These are phyloP conservation scores for Citrus sinensis DNA, from an alignment of 345 rosid genomes.

Conservation along the genomic window DVS_A1.0 CM039169.1:8473001-8473500, in stretches of 20 bases:
- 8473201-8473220: neutral
- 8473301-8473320: constrained; percentile 60
- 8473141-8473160: constrained; percentile 78
- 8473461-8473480: neutral
- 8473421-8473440: constrained; percentile 96
- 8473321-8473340: constrained; percentile 84
- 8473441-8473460: constrained; percentile 45
- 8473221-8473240: neutral
- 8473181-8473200: neutral
- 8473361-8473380: constrained; percentile 90
- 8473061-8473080: constrained; percentile 63
- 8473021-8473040: constrained; percentile 52
- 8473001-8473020: constrained; percentile 59
- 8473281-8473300: constrained; percentile 67
- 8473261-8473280: constrained; percentile 60
- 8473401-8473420: constrained; percentile 86
- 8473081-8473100: constrained; percentile 49
- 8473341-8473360: constrained; percentile 73
- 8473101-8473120: constrained; percentile 54
- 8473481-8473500: neutral
- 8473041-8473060: constrained; percentile 90
- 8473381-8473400: constrained; percentile 70
- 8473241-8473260: neutral
- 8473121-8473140: constrained; percentile 83
- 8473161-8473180: constrained; percentile 63